phyloP scores from a whole-genome alignment of 2,329 filamentous ascomycete genomes.

The Pseudogymnoascus sp. region DNA sequence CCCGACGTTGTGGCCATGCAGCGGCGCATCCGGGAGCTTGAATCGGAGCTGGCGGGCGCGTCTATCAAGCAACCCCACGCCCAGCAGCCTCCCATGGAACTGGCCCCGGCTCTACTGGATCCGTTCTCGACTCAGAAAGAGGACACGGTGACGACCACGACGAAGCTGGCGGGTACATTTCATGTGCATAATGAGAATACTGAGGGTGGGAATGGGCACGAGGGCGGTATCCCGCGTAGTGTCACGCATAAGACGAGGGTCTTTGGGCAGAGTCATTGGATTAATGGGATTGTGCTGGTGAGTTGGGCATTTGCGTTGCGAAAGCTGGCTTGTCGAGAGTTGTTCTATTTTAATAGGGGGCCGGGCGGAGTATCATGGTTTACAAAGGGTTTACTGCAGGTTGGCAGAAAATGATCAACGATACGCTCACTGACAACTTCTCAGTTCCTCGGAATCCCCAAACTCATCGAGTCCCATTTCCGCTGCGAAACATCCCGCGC shows the following conservation, averaged over 20 bases:
- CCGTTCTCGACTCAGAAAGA: conserved; percentile 19
- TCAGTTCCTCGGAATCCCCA: conserved; percentile 37
- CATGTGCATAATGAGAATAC: conserved; percentile 34
- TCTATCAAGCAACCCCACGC: conserved; percentile 16
- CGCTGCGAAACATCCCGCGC: conserved; percentile 32
- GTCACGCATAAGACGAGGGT: conserved; percentile 46
- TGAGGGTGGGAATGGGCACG: conserved; percentile 21
- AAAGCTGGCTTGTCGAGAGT: conserved; percentile 19
- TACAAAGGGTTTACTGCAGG: neutral
- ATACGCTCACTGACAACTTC: conserved; percentile 10
- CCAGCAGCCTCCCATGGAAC: neutral
- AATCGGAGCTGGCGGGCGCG: conserved; percentile 32
- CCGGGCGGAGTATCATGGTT: neutral
- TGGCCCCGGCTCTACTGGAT: neutral
- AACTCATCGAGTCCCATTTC: conserved; percentile 34
- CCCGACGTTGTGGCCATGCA: conserved; percentile 32
- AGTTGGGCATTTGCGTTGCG: conserved; percentile 15
- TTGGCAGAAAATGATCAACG: neutral
- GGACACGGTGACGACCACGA: conserved; percentile 31
- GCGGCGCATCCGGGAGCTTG: conserved; percentile 34
- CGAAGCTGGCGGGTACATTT: conserved; percentile 35
- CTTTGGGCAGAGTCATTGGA: conserved; percentile 50
- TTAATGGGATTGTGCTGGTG: conserved; percentile 40
- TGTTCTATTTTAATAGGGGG: conserved; percentile 3
- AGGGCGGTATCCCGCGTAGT: conserved; percentile 31